Base-by-base conservation (phyloP, 164 flowering plant genomes). In the Amborella trichopoda region DNA sequence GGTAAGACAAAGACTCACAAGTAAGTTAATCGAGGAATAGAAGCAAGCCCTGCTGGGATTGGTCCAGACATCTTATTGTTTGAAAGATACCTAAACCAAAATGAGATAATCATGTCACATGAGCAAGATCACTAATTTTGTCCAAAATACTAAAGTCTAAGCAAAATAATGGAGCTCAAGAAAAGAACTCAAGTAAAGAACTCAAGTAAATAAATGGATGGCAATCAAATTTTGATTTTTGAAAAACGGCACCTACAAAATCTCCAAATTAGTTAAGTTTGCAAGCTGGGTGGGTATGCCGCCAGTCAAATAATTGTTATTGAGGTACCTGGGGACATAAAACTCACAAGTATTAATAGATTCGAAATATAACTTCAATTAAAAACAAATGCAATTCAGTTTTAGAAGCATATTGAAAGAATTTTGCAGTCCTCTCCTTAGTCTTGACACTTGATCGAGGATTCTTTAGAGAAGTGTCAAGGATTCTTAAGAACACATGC, bases 221-320 rank as follows among this genome's bases (percentile, higher is more conserved):
- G 23, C 14, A 9, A 32, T 21, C 14, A 11, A 13, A 26, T 13
- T n/a, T n/a, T 40, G 14, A 16, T 19, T 2, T 19, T 14, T 4
- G 25, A 11, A 38, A 8, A 33, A 28, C 14, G 5, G 30, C 26
- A 55, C 59, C 28, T 17, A 48, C 59, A 55, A 6, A 25, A 55
- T 91, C 64, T 91, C 98, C 72, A 91, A 64, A 53, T 81, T 87
- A 17, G 93, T 73, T 63, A 91, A 65, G 58, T 83, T 87, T 46
- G 90, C 89, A 50, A 87, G 81, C 64, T 91, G 90, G 27, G 94
- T 65, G 18, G 98, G 96, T 59, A 87, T 61, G 38, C 98, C 95
- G 63, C 98, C 98, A 26, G 90, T 80, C 21, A 91, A 76, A 62
- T 75, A 77, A 58, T 91, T 91, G 43, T 87, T 84, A 41, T 87